These are phyloP conservation scores for Dichotomopilus funicola DNA, from an alignment of 2,329 filamentous ascomycete genomes.

Conservation along the genomic window DNA sequence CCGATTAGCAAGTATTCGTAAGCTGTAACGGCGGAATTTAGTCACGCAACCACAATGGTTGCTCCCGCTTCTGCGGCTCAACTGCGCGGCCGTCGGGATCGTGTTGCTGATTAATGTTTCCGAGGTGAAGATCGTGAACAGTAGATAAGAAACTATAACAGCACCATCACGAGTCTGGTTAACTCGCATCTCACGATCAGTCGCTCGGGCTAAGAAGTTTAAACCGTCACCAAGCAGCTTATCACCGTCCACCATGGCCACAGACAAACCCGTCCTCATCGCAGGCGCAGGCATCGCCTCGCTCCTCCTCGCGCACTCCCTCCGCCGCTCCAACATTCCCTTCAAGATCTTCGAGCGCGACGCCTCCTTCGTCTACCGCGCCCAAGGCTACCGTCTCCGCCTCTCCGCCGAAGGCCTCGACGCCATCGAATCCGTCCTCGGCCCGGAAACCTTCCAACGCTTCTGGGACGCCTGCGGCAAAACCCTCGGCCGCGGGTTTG, in stretches of 20 bases:
- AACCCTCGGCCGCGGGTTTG: constrained; percentile 50
- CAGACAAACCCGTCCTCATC: constrained; percentile 33
- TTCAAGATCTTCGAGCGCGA: constrained; percentile 54
- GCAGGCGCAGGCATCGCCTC: constrained; percentile 40
- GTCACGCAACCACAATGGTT: no score
- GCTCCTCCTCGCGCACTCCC: constrained; percentile 38
- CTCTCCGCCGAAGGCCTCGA: constrained; percentile 51
- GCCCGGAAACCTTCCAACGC: constrained; percentile 38
- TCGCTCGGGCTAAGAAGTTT: no score
- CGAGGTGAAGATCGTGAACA: no score
- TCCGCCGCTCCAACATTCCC: constrained; percentile 36
- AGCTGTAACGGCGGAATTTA: no score
- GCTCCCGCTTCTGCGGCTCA: no score
- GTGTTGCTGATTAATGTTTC: no score
- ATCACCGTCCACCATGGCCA: background rate
- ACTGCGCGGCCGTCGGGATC: no score
- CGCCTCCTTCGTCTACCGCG: constrained; percentile 44
- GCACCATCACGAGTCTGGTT: no score
- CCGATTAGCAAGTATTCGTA: no score
- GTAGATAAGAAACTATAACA: no score
- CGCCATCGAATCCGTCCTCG: constrained; percentile 54
- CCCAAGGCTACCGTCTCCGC: constrained; percentile 56
- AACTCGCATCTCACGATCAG: no score
- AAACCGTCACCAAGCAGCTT: no score
- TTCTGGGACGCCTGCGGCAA: constrained; percentile 56